Evolutionary conservation across 805 yeast species (phyloP).

Genomic region (Schizosaccharomyces pombe): DNA sequence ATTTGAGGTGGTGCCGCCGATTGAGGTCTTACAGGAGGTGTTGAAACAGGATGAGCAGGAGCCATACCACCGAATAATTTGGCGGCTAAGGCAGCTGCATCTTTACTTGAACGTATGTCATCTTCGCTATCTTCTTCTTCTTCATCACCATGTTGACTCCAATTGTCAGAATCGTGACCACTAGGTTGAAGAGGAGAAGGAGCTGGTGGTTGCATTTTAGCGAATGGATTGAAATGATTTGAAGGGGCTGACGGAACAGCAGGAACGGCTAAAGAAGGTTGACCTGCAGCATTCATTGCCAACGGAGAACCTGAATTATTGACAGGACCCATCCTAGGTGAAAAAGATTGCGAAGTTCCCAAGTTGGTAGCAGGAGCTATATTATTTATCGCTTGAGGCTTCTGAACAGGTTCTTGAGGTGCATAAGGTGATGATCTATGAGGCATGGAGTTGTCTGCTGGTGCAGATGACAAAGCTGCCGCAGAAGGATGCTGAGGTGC

Average conservation of each 20-base stretch:
- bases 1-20: not conserved
- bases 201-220: not conserved
- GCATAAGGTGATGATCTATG: too few relatives aligned
- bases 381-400: too few relatives aligned
- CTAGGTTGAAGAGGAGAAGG: not conserved
- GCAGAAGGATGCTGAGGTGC: too few relatives aligned
- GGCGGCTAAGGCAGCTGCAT: conserved; percentile 24
- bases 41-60: not conserved
- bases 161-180: not conserved
- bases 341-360: too few relatives aligned
- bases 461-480: too few relatives aligned
- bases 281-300: too few relatives aligned
- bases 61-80: conserved; percentile 33
- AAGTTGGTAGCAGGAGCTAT: too few relatives aligned
- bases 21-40: not conserved
- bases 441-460: too few relatives aligned
- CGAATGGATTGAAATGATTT: not conserved
- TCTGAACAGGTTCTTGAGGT: too few relatives aligned
- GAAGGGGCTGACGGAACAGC: not conserved
- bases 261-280: not conserved
- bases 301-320: too few relatives aligned
- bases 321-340: too few relatives aligned
- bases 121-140: conserved; percentile 12
- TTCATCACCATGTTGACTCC: conserved; percentile 11
- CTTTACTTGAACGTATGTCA: conserved; percentile 4